These are phyloP conservation scores for Plenodomus tracheiphilus DNA, from an alignment of 2,329 filamentous ascomycete genomes.

Conservation along the genomic window DNA sequence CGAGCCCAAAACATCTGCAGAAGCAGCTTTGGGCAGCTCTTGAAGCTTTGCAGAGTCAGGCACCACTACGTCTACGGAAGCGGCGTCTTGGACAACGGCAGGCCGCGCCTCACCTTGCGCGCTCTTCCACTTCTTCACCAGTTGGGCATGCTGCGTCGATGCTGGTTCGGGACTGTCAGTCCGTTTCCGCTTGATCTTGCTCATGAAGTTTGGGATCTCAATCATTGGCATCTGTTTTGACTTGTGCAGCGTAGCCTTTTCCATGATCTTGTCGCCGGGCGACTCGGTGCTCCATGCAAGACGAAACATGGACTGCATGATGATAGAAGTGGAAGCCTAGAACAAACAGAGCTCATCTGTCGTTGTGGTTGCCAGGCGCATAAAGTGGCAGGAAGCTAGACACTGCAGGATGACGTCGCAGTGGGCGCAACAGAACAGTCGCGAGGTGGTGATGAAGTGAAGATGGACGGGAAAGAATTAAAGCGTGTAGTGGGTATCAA, in stretches of 20 bases:
- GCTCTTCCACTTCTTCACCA: slow-evolving; percentile 46
- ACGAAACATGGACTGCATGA: slow-evolving; percentile 57
- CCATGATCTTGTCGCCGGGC: slow-evolving; percentile 49
- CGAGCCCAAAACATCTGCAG: slow-evolving; percentile 27
- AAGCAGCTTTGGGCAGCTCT: slow-evolving; percentile 20
- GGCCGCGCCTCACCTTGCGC: slow-evolving; percentile 38
- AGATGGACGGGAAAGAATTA: slow-evolving; percentile 30
- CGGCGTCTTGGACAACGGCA: slow-evolving; percentile 13
- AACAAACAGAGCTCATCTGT: slow-evolving; percentile 46
- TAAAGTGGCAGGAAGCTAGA: slow-evolving; percentile 28
- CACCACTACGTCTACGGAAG: slow-evolving; percentile 21
- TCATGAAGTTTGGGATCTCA: slow-evolving; percentile 50
- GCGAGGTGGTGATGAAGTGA: slow-evolving; percentile 14
- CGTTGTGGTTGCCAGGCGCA: slow-evolving; percentile 38
- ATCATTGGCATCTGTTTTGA: slow-evolving; percentile 50
- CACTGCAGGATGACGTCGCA: slow-evolving; percentile 39
- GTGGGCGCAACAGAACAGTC: slow-evolving; percentile 19
- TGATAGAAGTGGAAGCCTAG: slow-evolving; percentile 42
- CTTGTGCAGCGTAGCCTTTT: slow-evolving; percentile 47
- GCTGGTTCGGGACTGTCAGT: slow-evolving; percentile 52
- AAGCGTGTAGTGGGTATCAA: slow-evolving; percentile 37
- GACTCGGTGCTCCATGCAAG: slow-evolving; percentile 53
- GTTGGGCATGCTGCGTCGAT: slow-evolving; percentile 35
- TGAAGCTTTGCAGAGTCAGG: slow-evolving; percentile 17
- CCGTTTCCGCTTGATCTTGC: slow-evolving; percentile 63